Base-by-base conservation (phyloP, 2,329 filamentous ascomycete species). In the Septoria linicola region DNA sequence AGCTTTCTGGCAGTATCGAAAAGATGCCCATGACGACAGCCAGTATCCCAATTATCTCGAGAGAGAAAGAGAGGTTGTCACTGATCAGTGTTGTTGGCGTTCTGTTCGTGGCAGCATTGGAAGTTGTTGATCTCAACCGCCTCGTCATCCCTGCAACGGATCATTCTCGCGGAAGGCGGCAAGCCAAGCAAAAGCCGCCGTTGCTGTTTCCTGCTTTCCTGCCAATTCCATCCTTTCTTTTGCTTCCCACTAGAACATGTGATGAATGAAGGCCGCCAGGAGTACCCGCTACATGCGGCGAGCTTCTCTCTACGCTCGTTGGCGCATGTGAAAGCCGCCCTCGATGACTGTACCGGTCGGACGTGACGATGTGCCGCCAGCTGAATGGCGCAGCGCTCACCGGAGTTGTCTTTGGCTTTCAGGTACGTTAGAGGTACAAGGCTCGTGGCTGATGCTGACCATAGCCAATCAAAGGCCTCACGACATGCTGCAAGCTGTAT, bases 1-100 rank as follows among this genome's bases (percentile, higher is more conserved):
- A 72, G 50, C 77, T 72, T 14, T 76, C 72, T 1, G 84, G 84
- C 27, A 87, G 76, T 52, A 87, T 78, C 2, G 83, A 86, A 58
- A 83, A 81, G 74, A 80, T 78, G 37, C 79, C 78, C 84, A 87
- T 87, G 17, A 25, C 51, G 52, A 11, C 5, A 16, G 17, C 34
- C 8, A 19, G 43, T 27, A n/a, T n/a, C n/a, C n/a, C n/a, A 23
- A 17, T 8, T 14, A 21, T 19, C 13, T 7, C 17, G 20, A 8
- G 10, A 19, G 39, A 5, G 4, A 11, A 41, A 21, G 21, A 11
- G 23, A 41, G 20, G n/a, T n/a, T n/a, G n/a, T n/a, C n/a, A n/a
- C n/a, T n/a, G n/a, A n/a, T n/a, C n/a, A n/a, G n/a, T 45, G 25
- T 54, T 46, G 43, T 37, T 52, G 49, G 11, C 19, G 30, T 17